Percentiles rank a stretch among this genome's conserved stretches.
These are phyloP conservation scores for Hemisphaericaspora xylanilytica DNA, from an alignment of 1,139 yeast genomes.

Conservation along the genomic window DNA sequence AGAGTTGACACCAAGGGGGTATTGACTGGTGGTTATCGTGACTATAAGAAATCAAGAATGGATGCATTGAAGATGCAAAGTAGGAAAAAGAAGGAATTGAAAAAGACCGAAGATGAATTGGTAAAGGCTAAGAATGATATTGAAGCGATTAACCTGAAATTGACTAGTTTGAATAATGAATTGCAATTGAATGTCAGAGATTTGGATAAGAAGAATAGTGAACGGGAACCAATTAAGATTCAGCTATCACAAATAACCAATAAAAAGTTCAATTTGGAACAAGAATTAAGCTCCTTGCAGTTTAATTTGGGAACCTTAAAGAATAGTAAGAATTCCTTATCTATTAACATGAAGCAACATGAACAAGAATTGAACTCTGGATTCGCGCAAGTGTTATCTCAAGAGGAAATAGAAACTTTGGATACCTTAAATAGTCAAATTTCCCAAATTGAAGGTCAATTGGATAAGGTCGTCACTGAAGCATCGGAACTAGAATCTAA, in stretches of 20 bases:
- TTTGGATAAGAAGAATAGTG: constrained; percentile 31
- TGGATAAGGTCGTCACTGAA: constrained; percentile 42
- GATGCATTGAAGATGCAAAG: constrained; percentile 63
- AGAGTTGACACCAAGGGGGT: constrained; percentile 81
- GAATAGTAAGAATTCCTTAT: constrained; percentile 26
- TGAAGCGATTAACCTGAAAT: constrained; percentile 24
- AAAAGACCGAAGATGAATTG: constrained; percentile 31
- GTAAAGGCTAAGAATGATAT: constrained; percentile 21
- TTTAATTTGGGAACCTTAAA: constrained; percentile 22
- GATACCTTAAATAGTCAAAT: constrained; percentile 37
- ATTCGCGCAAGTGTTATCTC: constrained; percentile 54
- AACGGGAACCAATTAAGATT: constrained; percentile 45
- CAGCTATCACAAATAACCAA: constrained; percentile 41
- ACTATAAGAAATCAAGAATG: constrained; percentile 62
- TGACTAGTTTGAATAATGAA: constrained; percentile 37
- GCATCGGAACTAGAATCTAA: constrained; percentile 51
- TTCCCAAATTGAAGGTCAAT: constrained; percentile 36
- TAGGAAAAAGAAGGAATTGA: constrained; percentile 49
- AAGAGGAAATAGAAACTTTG: constrained; percentile 38
- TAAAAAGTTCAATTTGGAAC: constrained; percentile 41
- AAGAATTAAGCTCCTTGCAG: constrained; percentile 34
- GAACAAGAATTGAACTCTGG: constrained; percentile 51
- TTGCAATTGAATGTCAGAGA: constrained; percentile 44
- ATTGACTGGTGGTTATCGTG: constrained; percentile 86
- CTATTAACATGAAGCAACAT: constrained; percentile 36